Evolutionary conservation across 805 yeast genomes (phyloP).

Genomic region (Saccharomycopsis javanensis): DNA sequence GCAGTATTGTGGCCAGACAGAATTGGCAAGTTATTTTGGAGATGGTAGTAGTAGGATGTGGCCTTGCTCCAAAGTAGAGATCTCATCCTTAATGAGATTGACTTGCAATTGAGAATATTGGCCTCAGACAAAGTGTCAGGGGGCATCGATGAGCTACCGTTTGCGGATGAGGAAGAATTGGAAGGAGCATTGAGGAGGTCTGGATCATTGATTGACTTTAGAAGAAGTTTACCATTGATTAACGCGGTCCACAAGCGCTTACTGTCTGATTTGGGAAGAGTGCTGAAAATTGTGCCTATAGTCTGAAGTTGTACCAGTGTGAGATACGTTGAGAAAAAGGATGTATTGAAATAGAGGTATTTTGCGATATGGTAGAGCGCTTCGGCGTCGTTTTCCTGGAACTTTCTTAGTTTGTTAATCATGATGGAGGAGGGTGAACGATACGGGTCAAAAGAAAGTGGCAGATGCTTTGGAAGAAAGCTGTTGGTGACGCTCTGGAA

Average conservation of each 20-base stretch:
- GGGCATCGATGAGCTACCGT: conserved; percentile 5
- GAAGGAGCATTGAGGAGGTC: background rate
- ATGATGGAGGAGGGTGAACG: background rate
- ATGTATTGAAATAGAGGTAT: conserved; percentile 17
- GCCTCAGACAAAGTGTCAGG: background rate
- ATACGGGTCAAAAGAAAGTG: background rate
- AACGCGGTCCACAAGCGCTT: conserved; percentile 8
- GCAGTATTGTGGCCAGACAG: background rate
- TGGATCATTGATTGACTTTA: conserved; percentile 31
- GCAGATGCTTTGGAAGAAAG: background rate
- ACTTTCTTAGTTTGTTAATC: conserved; percentile 21
- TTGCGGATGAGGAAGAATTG: background rate
- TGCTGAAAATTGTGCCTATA: conserved; percentile 15
- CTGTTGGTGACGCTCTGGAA: background rate
- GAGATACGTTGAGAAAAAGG: conserved; percentile 15
- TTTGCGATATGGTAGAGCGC: conserved; percentile 22
- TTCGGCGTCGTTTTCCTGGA: conserved; percentile 24
- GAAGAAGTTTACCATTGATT: conserved; percentile 31
- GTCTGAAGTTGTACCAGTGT: conserved; percentile 15
- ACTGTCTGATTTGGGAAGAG: background rate
- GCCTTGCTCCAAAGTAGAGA: conserved; percentile 19
- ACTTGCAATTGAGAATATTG: conserved; percentile 7
- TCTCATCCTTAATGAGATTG: conserved; percentile 11
- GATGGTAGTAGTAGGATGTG: conserved; percentile 10
- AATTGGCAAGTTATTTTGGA: background rate